These are phyloP conservation scores for Vitis hybrid DNA, from an alignment of 177 flowering plant species.

Conservation along the genomic window DNA sequence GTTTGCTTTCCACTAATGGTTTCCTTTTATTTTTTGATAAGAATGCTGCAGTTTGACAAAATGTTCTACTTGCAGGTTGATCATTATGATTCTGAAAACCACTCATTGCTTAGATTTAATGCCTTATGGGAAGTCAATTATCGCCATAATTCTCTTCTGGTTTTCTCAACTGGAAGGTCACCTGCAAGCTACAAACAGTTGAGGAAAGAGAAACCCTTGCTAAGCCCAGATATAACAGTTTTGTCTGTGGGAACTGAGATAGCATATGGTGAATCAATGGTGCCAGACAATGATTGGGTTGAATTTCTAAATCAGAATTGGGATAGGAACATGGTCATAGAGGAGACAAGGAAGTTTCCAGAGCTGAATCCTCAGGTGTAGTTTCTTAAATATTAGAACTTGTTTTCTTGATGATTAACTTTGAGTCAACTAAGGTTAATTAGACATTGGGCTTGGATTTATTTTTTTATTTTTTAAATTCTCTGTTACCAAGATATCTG, in stretches of 20 bases:
- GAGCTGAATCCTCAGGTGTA: conserved; percentile 71
- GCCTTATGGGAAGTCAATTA: conserved; percentile 86
- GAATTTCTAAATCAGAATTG: conserved; percentile 59
- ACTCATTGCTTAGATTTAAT: conserved; percentile 70
- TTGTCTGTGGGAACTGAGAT: conserved; percentile 95
- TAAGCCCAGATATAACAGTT: conserved; percentile 84
- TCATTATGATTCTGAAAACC: conserved; percentile 66
- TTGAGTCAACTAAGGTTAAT: too few species aligned
- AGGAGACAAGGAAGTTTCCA: conserved; percentile 71
- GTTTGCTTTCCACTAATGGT: background rate
- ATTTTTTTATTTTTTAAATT: too few species aligned
- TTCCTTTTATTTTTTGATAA: background rate
- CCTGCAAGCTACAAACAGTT: conserved; percentile 56
- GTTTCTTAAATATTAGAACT: background rate
- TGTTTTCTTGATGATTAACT: background rate
- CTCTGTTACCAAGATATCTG: too few species aligned
- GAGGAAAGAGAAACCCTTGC: conserved; percentile 73
- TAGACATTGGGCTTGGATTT: too few species aligned
- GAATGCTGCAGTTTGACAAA: background rate
- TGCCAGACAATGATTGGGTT: conserved; percentile 73
- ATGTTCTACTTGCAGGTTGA: conserved; percentile 56
- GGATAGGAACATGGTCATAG: conserved; percentile 61
- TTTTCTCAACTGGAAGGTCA: conserved; percentile 87
- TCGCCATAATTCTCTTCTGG: conserved; percentile 74
- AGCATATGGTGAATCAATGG: conserved; percentile 73